Conservation (phyloP, 2,329 filamentous ascomycete species). For the Botryotinia convoluta region DNA sequence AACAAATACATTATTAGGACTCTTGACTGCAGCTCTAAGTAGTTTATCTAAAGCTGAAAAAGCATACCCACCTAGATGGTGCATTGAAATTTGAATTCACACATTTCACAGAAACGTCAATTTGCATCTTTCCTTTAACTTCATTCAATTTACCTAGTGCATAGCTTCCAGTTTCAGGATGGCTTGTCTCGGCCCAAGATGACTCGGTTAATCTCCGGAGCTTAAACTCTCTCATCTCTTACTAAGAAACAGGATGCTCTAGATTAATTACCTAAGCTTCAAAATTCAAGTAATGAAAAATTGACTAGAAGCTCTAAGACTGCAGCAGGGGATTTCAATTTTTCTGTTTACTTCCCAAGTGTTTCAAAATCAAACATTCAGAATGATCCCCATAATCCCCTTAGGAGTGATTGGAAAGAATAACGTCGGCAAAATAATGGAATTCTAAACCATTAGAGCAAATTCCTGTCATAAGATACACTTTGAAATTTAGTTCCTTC, state of each 20-base stretch:
- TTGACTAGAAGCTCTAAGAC: too few relatives aligned
- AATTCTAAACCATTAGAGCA: background rate
- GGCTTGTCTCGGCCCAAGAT: background rate
- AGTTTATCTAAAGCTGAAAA: background rate
- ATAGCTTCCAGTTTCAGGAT: background rate
- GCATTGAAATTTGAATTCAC: background rate
- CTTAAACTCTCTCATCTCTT: too few relatives aligned
- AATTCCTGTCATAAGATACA: background rate
- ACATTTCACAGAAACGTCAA: background rate
- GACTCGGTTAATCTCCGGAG: background rate
- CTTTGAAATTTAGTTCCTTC: background rate
- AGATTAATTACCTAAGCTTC: too few relatives aligned
- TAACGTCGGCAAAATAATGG: background rate
- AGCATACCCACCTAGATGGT: rapidly evolving
- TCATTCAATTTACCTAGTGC: background rate
- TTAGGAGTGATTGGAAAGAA: background rate
- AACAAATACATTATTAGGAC: background rate
- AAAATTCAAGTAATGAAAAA: too few relatives aligned
- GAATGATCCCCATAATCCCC: too few relatives aligned
- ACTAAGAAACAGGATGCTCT: too few relatives aligned
- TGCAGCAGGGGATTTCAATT: too few relatives aligned
- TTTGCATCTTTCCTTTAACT: background rate
- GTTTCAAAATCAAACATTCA: too few relatives aligned
- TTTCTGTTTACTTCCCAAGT: too few relatives aligned
- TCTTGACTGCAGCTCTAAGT: background rate